Evolutionary conservation across 768 basidiomycete species (phyloP).

Genomic region (Guyanaporus albipodus): DNA sequence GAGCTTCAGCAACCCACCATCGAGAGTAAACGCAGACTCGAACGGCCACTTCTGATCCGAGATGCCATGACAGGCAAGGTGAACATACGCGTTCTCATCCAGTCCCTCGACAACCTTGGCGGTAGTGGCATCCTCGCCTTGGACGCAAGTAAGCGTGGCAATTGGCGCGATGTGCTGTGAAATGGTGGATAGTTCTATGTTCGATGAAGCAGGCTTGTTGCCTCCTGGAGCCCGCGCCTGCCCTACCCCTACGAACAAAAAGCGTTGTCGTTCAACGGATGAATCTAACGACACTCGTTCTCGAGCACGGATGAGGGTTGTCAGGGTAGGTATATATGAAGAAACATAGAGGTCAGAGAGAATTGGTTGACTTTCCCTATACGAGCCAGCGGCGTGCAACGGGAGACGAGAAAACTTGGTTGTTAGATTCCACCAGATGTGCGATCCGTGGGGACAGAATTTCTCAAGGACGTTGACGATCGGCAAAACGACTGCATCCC

Average conservation of each 20-base stretch:
- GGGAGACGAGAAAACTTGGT: conserved; percentile 5
- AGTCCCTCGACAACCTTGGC: background rate
- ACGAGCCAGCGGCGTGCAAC: background rate
- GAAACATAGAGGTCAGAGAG: background rate
- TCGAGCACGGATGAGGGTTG: background rate
- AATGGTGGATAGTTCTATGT: background rate
- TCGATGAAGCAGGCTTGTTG: background rate
- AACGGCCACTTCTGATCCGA: conserved; percentile 12
- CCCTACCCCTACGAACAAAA: conserved; percentile 8
- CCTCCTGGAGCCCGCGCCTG: background rate
- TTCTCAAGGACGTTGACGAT: conserved; percentile 6
- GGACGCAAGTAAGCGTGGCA: background rate
- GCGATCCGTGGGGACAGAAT: background rate
- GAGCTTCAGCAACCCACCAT: background rate
- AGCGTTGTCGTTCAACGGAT: background rate
- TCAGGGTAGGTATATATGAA: conserved; percentile 7
- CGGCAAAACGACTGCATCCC: conserved; percentile 17
- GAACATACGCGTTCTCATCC: background rate
- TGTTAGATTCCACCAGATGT: conserved; percentile 16
- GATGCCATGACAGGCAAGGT: conserved; percentile 23
- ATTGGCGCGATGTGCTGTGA: background rate
- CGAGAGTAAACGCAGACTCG: conserved; percentile 13
- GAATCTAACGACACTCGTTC: background rate
- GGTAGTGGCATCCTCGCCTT: background rate
- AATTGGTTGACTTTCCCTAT: background rate